phyloP scores from a whole-genome alignment of 768 basidiomycete genomes.

The Collybia nuda region DNA sequence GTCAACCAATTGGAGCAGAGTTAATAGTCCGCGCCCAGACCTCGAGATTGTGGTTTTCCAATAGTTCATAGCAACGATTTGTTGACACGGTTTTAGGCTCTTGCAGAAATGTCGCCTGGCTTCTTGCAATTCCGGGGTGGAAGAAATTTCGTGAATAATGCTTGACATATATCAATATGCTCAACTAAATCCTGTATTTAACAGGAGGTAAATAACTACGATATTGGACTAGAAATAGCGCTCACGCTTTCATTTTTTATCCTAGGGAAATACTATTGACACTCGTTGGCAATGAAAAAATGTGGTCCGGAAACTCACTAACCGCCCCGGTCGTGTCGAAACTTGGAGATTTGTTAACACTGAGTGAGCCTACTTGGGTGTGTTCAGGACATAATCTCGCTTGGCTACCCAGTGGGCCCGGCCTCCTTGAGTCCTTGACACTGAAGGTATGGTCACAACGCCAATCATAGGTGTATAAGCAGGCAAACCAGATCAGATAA shows the following conservation, averaged over 20 bases:
- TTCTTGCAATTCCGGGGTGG: constrained; percentile 73
- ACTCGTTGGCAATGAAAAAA: constrained; percentile 68
- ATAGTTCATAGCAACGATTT: constrained; percentile 56
- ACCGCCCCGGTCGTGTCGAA: constrained; percentile 53
- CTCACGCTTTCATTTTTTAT: too few species aligned
- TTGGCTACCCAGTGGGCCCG: constrained; percentile 14
- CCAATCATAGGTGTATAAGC: constrained; percentile 60
- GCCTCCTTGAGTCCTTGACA: constrained; percentile 29
- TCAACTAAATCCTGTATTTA: too few species aligned
- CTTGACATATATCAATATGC: too few species aligned
- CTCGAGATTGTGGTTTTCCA: not conserved
- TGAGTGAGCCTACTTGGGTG: constrained; percentile 37
- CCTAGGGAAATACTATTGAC: constrained; percentile 49
- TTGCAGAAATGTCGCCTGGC: constrained; percentile 51
- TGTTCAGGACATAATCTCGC: not conserved
- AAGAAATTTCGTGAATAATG: constrained; percentile 53
- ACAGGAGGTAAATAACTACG: too few species aligned
- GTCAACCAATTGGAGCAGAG: constrained; percentile 60
- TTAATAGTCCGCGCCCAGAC: constrained; percentile 55
- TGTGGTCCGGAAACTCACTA: constrained; percentile 52
- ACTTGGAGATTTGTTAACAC: constrained; percentile 59
- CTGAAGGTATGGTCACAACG: constrained; percentile 54
- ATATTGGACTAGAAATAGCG: too few species aligned
- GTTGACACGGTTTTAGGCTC: constrained; percentile 33
- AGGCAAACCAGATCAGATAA: constrained; percentile 20